Percentiles rank a stretch among this genome's conserved stretches.
Conservation (phyloP, 2,329 filamentous ascomycete genomes). For the Aspergillus vadensis region DNA sequence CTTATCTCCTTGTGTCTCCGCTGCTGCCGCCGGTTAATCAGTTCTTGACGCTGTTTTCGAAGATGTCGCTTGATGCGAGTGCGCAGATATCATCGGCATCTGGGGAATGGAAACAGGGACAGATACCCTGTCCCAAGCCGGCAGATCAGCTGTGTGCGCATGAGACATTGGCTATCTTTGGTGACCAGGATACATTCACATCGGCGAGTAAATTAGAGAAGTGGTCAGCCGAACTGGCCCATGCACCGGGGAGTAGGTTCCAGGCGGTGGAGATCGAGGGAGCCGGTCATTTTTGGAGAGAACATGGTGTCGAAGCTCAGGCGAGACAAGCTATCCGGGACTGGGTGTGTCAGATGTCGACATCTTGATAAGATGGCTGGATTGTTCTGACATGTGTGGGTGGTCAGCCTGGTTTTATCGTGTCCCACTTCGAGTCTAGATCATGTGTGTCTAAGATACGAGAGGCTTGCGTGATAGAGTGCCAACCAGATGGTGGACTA, state of each 20-base stretch:
- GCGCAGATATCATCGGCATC: slow-evolving; percentile 21
- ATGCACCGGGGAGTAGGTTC: slow-evolving; percentile 50
- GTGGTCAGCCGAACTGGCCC: slow-evolving; percentile 64
- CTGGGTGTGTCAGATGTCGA: slow-evolving; percentile 40
- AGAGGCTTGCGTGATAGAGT: background rate
- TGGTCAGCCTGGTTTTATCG: background rate
- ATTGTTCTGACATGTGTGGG: background rate
- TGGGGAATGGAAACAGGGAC: slow-evolving; percentile 30
- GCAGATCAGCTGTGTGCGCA: slow-evolving; percentile 58
- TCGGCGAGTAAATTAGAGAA: slow-evolving; percentile 63
- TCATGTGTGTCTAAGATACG: background rate
- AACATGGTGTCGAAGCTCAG: slow-evolving; percentile 51
- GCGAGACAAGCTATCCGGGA: slow-evolving; percentile 43
- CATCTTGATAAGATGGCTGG: background rate
- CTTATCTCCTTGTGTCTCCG: slow-evolving; percentile 67
- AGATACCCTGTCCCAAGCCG: slow-evolving; percentile 46
- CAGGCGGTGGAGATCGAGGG: slow-evolving; percentile 51
- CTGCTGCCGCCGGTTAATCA: slow-evolving; percentile 58
- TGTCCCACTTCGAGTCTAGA: background rate
- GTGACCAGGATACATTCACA: slow-evolving; percentile 74
- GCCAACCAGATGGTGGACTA: background rate
- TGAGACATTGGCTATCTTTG: slow-evolving; percentile 71
- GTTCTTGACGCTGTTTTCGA: slow-evolving; percentile 64
- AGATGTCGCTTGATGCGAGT: slow-evolving; percentile 39
- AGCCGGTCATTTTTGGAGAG: slow-evolving; percentile 66